These are phyloP conservation scores for Uronychia binucleata DNA, from an alignment of 73 alveolate genomes.

Conservation along the genomic window DNA sequence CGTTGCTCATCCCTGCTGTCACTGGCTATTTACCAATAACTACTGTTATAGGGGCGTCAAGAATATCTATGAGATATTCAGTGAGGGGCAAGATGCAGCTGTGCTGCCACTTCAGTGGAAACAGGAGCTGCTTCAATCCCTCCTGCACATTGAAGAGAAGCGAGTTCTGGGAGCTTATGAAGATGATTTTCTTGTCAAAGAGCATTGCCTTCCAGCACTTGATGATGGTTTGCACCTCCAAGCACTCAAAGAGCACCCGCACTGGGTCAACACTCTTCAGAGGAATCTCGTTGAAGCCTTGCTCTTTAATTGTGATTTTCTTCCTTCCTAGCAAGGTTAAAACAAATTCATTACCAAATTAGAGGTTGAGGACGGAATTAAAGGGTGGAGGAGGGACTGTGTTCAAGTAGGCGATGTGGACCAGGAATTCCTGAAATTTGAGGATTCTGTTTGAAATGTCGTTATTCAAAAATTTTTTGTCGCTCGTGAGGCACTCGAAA, in stretches of 20 bases:
- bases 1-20: slow-evolving; percentile 24
- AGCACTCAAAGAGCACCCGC: slow-evolving; percentile 12
- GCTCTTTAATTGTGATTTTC: slow-evolving; percentile 15
- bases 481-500: slow-evolving; percentile 26
- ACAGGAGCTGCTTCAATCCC: slow-evolving; percentile 29
- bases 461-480: background rate
- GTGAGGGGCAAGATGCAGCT: slow-evolving; percentile 34
- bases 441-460: slow-evolving; percentile 19
- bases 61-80: slow-evolving; percentile 23
- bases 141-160: slow-evolving; percentile 30
- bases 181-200: slow-evolving; percentile 30
- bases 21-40: too few species aligned
- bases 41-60: slow-evolving; percentile 27
- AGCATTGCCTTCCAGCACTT: slow-evolving; percentile 54
- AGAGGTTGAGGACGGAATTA: slow-evolving; percentile 25
- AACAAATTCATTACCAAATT: slow-evolving; percentile 1
- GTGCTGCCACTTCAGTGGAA: slow-evolving; percentile 45
- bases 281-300: slow-evolving; percentile 26
- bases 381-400: slow-evolving; percentile 54
- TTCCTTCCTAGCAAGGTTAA: background rate
- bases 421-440: slow-evolving; percentile 26
- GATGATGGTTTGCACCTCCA: slow-evolving; percentile 31
- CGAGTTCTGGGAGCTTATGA: slow-evolving; percentile 35
- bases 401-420: slow-evolving; percentile 32
- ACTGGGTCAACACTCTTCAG: slow-evolving; percentile 11